A percentile compares a stretch with the other conserved stretches of the same genome.
These are phyloP conservation scores for Yamagishiella unicocca DNA, from an alignment of 139 green algal genomes.

Conservation along the genomic window DNA sequence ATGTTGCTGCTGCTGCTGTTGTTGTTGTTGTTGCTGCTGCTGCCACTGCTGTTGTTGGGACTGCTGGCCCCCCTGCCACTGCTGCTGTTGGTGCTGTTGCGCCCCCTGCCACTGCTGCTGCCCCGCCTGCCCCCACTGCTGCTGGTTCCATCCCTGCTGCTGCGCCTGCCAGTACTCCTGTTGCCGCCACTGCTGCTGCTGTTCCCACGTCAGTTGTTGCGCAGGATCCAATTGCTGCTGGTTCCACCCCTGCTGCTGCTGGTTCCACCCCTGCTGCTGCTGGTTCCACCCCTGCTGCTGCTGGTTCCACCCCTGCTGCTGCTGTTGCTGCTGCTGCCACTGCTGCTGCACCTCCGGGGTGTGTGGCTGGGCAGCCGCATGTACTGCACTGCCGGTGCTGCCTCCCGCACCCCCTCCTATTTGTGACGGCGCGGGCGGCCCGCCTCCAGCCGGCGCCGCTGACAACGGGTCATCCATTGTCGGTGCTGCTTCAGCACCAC, in stretches of 20 bases:
- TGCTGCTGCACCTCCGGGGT: no score
- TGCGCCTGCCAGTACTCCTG: background rate
- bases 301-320: background rate
- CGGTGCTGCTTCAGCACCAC: background rate
- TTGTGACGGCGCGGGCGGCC: no score
- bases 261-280: background rate
- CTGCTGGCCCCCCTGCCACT: background rate
- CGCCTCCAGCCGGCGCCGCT: no score
- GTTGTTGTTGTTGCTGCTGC: background rate
- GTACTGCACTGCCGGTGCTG: no score
- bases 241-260: background rate
- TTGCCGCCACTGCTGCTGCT: background rate
- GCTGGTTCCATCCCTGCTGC: background rate
- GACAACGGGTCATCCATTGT: background rate
- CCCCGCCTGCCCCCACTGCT: background rate
- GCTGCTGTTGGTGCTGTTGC: background rate
- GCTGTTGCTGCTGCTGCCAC: background rate
- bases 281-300: background rate
- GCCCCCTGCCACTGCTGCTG: background rate
- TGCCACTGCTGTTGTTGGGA: background rate
- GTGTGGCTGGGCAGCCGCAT: no score
- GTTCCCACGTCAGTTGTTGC: background rate
- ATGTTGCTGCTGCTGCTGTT: background rate
- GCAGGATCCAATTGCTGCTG: background rate
- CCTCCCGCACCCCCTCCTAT: no score